Base-by-base conservation (phyloP, 106 monocot genomes). In the Narthecium ossifragum region DNA sequence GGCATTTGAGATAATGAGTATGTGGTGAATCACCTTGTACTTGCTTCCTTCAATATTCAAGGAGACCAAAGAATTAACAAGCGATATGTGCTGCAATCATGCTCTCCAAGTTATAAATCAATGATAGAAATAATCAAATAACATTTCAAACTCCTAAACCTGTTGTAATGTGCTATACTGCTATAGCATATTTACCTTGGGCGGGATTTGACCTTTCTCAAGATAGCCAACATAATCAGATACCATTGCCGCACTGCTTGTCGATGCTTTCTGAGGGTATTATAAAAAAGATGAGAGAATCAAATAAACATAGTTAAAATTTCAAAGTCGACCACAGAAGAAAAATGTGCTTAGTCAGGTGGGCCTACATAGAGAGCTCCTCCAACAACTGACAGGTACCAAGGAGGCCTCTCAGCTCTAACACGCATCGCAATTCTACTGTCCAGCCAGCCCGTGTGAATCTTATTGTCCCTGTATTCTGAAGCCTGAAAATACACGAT, bases 381-480 rank as follows among this genome's bases (percentile, higher is more conserved):
- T 78, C 90, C 96, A 54, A 98, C 96, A 64, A 98, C 96, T 24
- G 96, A 98, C 38, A 98, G 75, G 62, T 91, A 90, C 96, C 96
- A 98, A 63, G 90, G 86, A 61, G 90, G 96, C 64, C 96, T 86
- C 74, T 98, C 96, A 52, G 96, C 96, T 84, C 96, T 91, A 73
- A 98, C 96, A 13, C 96, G 76, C 96, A 98, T 98, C 24, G 96
- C 90, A 56, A 98, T 98, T 70, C 90, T 84, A 52, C 96, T 87
- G 59, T 98, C 96, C 51, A 98, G 45, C 96, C 96, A 98, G 22
- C 96, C 96, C 57, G 96, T 98, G 59, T 98, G 96, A 36, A 98
- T 91, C 65, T 88, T 90, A 70, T 98, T 98, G 20, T 98, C 87
- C 78, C 79, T 86, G 63, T 98, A 98, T 55, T 98, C 96, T 61